Evolutionary conservation across 176 grass and related monocot species (phyloP).

Genomic region (Bolboschoenus planiculmis): DNA sequence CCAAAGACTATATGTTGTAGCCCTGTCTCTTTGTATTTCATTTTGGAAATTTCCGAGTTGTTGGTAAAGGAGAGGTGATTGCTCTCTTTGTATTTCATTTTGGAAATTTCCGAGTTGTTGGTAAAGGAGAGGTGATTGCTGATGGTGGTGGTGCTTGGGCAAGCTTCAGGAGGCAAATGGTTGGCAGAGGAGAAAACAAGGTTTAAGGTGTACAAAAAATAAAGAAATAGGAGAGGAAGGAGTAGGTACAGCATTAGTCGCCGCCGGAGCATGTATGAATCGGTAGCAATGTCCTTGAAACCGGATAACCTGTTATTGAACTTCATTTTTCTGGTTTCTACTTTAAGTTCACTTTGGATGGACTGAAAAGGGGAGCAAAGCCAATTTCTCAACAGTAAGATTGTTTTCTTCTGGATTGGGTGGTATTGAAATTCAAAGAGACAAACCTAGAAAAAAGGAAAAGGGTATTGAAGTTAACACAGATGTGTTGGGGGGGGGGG

Average conservation of each 20-base stretch:
- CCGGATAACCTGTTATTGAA: slow-evolving; percentile 27
- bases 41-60: neutral
- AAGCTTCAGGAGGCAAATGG: slow-evolving; percentile 6
- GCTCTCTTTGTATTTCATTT: slow-evolving; percentile 10
- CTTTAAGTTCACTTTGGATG: neutral
- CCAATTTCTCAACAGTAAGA: neutral
- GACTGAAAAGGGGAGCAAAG: neutral
- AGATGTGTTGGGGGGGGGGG: neutral
- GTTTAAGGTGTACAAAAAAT: slow-evolving; percentile 78
- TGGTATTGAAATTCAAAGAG: neutral
- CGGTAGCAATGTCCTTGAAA: slow-evolving; percentile 29
- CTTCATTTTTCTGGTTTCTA: slow-evolving; percentile 22
- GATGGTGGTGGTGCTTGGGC: neutral
- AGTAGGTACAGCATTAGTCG: slow-evolving; percentile 53
- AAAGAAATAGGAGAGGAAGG: slow-evolving; percentile 53
- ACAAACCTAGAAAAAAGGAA: neutral
- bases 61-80: neutral
- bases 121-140: neutral
- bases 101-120: neutral
- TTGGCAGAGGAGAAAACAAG: slow-evolving; percentile 49
- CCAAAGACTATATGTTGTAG: slow-evolving; percentile 94
- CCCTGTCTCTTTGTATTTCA: slow-evolving; percentile 32
- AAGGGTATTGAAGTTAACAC: neutral
- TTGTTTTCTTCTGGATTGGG: neutral
- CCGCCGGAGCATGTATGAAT: slow-evolving; percentile 26